Base-by-base conservation (phyloP, 768 basidiomycete species). In the Tylopilus intermedius region DNA sequence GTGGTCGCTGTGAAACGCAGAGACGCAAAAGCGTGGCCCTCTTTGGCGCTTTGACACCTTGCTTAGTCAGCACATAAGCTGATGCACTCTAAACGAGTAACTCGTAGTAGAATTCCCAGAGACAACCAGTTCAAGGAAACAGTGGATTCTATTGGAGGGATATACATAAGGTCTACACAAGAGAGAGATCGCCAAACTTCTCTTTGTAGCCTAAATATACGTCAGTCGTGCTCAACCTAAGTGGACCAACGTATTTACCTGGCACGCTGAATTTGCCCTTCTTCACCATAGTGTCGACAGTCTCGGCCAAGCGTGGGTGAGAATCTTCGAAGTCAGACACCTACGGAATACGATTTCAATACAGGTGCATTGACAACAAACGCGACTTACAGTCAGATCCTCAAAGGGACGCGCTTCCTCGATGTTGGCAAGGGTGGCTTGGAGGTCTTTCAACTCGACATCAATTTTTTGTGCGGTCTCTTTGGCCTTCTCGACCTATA, bases 231-330 rank as follows among this genome's bases (percentile, higher is more conserved):
- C 32, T 44, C 29, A 15, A 15, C 22, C 22, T 15, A 38, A 1
- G 27, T 14, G 5, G 14, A 2, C 4, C 18, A 14, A 14, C 18
- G 14, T 14, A 15, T 77, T 49, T 67, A 86, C 94, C 94, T 64
- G 95, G 95, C 53, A 97, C 94, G 64, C 88, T 92, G 88, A 92
- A 96, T 77, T 97, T 96, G 72, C 94, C 94, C 76, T 97, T 94
- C 82, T 88, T 85, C 58, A 97, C 71, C 93, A 96, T 95, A 60
- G 79, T 88, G 75, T 97, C 92, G 54, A 96, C 90, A 40, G 88
- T 84, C 72, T 96, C 84, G 37, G 78, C 75, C 70, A 98, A 84
- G 71, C 91, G 90, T 15, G 96, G 96, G 72, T 96, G 88, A 24
- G 95, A 95, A 56, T 85, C 79, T 60, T 86, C 84, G 61, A 98